Percentiles rank a stretch among this genome's conserved stretches.
phyloP scores from a whole-genome alignment of 345 rosid genomes.

The Luvunga scandens region DNA sequence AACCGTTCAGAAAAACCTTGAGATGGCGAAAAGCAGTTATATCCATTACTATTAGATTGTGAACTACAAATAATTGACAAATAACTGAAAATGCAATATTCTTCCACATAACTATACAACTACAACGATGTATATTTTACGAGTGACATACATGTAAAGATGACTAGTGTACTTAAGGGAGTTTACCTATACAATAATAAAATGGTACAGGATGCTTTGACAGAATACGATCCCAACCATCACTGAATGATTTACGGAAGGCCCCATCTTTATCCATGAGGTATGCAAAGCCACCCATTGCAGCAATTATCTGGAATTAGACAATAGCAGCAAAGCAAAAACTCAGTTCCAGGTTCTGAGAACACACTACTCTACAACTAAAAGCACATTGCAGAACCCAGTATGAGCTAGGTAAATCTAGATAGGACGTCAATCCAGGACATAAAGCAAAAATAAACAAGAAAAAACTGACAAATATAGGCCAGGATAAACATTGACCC shows the following conservation, averaged over 20 bases:
- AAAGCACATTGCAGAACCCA: not conserved
- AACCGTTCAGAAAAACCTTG: not conserved
- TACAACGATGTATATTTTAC: not conserved
- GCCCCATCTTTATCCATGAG: slow-evolving; percentile 92
- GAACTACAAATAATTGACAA: not conserved
- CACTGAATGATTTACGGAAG: slow-evolving; percentile 87
- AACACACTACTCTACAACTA: not conserved
- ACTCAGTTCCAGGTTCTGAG: not conserved
- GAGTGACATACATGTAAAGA: not conserved
- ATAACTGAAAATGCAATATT: slow-evolving; percentile 6
- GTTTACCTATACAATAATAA: slow-evolving; percentile 85
- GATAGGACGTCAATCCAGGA: not conserved
- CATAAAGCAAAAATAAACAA: not conserved
- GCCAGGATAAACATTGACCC: not conserved
- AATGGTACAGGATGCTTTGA: slow-evolving; percentile 95
- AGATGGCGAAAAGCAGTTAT: not conserved
- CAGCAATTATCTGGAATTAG: slow-evolving; percentile 57
- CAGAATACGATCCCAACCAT: slow-evolving; percentile 88
- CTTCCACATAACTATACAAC: not conserved
- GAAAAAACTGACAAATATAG: not conserved
- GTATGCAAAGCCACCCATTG: slow-evolving; percentile 79
- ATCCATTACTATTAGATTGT: not conserved
- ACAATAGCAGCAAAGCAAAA: not conserved
- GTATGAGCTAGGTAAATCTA: not conserved
- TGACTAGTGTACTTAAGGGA: not conserved